Percentiles rank a stretch among this genome's conserved stretches.
Conservation (phyloP, 768 basidiomycete genomes). For the Hemileccinum rubropunctum region DNA sequence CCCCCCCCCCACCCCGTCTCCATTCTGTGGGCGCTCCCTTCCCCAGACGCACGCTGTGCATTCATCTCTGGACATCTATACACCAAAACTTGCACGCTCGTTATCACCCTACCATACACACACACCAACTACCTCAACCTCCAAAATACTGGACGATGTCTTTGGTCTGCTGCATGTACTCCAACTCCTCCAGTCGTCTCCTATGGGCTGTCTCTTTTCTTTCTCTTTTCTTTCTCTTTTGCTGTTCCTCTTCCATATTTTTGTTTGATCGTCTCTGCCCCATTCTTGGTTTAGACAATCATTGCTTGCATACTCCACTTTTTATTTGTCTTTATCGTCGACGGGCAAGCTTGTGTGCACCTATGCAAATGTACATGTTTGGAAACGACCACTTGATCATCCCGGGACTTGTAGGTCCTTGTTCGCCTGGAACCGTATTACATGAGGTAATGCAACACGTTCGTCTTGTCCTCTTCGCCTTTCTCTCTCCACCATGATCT, state of each 20-base stretch:
- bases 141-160: constrained; percentile 28
- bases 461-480: background rate
- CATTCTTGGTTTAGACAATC: constrained; percentile 23
- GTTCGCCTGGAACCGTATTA: background rate
- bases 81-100: constrained; percentile 24
- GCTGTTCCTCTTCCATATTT: constrained; percentile 1
- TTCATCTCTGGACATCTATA: constrained; percentile 22
- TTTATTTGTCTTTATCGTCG: constrained; percentile 36
- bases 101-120: constrained; percentile 28
- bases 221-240: background rate
- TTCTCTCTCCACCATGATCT: constrained; percentile 22
- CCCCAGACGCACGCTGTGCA: constrained; percentile 14
- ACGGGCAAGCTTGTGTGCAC: constrained; percentile 22
- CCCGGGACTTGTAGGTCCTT: constrained; percentile 8
- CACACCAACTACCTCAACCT: constrained; percentile 18
- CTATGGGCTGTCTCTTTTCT: constrained; percentile 3
- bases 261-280: background rate
- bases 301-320: constrained; percentile 22
- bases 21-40: constrained; percentile 1
- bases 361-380: constrained; percentile 31
- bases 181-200: constrained; percentile 9
- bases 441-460: constrained; percentile 17
- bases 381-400: constrained; percentile 3
- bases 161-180: constrained; percentile 27
- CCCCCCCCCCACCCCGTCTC: constrained; percentile 25